Conservation (phyloP, 305 asterid species). For the Stenogyne calaminthoides region DNA sequence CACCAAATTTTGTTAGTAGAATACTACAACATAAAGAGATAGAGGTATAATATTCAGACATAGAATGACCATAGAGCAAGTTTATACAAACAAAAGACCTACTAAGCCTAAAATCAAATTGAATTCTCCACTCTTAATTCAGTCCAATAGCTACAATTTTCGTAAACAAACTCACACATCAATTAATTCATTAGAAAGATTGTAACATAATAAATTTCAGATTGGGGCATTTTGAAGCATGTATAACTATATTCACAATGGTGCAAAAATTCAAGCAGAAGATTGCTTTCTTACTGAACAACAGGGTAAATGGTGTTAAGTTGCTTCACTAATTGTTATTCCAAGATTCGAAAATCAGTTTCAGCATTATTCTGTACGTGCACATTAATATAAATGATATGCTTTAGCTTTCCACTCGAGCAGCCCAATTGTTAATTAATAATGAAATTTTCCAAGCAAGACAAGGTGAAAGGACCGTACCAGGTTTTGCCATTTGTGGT, state of each 20-base stretch:
- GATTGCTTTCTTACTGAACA: background rate
- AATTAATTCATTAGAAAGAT: background rate
- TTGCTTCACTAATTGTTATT: background rate
- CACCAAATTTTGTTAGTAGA: background rate
- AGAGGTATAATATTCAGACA: background rate
- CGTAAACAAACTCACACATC: background rate
- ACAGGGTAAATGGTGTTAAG: background rate
- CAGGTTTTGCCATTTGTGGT: slow-evolving; percentile 90
- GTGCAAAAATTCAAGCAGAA: background rate
- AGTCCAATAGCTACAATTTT: background rate
- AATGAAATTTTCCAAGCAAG: background rate
- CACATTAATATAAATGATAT: background rate
- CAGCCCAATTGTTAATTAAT: background rate
- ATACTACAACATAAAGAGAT: background rate
- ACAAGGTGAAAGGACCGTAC: slow-evolving; percentile 40
- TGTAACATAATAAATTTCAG: background rate
- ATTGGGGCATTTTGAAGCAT: background rate
- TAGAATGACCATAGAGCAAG: background rate
- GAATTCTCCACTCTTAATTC: no score
- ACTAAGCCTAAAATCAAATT: background rate
- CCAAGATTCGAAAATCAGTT: background rate
- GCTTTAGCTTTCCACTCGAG: background rate
- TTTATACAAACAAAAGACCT: background rate
- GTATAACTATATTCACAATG: slow-evolving; percentile 2
- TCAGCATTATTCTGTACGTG: background rate